Base-by-base conservation (phyloP, 2,329 filamentous ascomycete species). In the Cercospora berteroae region DNA sequence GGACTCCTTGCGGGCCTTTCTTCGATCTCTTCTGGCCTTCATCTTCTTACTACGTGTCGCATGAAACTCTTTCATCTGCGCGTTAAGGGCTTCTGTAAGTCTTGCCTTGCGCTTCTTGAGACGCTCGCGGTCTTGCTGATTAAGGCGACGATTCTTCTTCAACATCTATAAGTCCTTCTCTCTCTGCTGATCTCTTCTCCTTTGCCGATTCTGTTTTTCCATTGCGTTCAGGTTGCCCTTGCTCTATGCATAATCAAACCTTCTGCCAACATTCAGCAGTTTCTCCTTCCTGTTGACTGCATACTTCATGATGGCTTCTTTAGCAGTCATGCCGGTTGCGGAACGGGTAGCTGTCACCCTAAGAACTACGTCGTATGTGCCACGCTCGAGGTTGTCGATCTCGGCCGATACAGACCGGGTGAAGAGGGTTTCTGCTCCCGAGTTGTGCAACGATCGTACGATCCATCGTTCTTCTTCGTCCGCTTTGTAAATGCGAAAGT, bases 401-500 rank as follows among this genome's bases (percentile, higher is more conserved):
- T 95, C 92, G 1, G 91, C 88, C 60, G 90, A 93, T 44, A 93
- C 89, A 0, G 90, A 91, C 6, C 92, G 88, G 23, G 83, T 87
- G 86, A 93, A 88, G 44, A 86, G 83, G n/a, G 85, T 81, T 62
- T 87, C 85, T n/a, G 83, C 69, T 27, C 74, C 74, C 10, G 68
- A 72, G 60, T 72, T 74, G 66, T 76, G 73, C 75, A 77, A 75
- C 23, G 71, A 74, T 23, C 76, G 72, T 10, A 76, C 75, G 39
- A 78, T 67, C 50, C 72, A 78, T 2, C 64, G 69, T 12, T 67
- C 69, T 12, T 67, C 69, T 16, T 69, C 52, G 12, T 67, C 60
- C 5, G 86, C 83, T 68, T 85, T 86, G 72, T 88, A 84, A 0
- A 89, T 77, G 2, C 86, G 82, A 74, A 88, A 88, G 67, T 88